Percentiles rank a stretch among this genome's conserved stretches.
These are phyloP conservation scores for Phytophthora megakarya DNA, from an alignment of 352 stramenopile species.

Conservation along the genomic window DNA sequence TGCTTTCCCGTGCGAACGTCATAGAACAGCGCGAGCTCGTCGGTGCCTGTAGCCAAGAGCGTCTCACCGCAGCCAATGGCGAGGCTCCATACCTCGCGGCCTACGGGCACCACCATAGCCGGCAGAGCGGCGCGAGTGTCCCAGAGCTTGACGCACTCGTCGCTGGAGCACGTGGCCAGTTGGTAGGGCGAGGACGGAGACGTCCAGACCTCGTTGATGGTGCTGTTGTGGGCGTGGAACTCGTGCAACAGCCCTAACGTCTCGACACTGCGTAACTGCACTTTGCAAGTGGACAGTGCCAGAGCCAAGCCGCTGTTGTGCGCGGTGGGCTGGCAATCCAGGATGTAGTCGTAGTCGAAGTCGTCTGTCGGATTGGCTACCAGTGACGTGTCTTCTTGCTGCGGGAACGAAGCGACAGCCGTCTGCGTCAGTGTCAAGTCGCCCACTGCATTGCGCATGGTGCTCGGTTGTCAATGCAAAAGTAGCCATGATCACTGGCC, in stretches of 20 bases:
- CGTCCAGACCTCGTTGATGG: conserved; percentile 85
- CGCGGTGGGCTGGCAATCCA: conserved; percentile 77
- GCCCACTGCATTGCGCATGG: conserved; percentile 57
- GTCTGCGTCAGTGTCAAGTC: conserved; percentile 65
- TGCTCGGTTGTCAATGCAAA: neutral
- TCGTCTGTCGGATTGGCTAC: conserved; percentile 52
- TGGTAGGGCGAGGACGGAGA: conserved; percentile 65
- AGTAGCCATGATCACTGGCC: conserved; percentile 22
- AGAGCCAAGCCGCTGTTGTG: conserved; percentile 61
- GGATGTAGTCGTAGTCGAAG: conserved; percentile 88
- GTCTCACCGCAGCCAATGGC: conserved; percentile 78
- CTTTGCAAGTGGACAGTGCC: conserved; percentile 65
- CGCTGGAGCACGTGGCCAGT: conserved; percentile 83
- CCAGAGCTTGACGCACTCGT: conserved; percentile 88
- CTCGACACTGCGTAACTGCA: conserved; percentile 76
- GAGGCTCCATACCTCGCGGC: conserved; percentile 81
- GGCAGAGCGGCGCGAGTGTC: conserved; percentile 65
- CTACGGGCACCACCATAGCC: conserved; percentile 65
- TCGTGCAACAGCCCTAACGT: conserved; percentile 67
- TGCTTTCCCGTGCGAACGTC: conserved; percentile 73
- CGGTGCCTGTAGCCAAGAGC: conserved; percentile 71
- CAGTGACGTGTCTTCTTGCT: conserved; percentile 31
- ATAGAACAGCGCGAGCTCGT: conserved; percentile 83
- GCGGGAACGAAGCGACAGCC: conserved; percentile 68
- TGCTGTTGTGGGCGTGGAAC: conserved; percentile 78